Conservation (phyloP, 768 basidiomycete genomes). For the Mycena crocata region DNA sequence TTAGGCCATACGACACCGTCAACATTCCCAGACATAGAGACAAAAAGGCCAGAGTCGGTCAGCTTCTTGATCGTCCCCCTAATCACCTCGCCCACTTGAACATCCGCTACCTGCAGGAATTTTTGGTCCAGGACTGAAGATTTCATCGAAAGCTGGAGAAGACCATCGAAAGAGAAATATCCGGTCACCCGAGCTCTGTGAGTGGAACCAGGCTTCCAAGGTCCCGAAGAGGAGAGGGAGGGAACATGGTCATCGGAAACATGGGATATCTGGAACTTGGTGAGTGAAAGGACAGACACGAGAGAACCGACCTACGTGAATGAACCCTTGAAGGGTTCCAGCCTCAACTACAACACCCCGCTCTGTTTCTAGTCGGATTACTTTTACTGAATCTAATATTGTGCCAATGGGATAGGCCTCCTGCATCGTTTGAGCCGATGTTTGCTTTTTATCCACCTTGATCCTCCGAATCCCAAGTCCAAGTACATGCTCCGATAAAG, state of each 20-base stretch:
- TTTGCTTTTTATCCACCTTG: constrained; percentile 36
- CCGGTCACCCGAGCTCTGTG: constrained; percentile 92
- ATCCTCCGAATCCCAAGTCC: constrained; percentile 57
- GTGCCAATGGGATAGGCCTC: constrained; percentile 81
- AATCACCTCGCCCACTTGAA: constrained; percentile 86
- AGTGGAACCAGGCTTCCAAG: constrained; percentile 82
- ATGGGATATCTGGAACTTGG: constrained; percentile 83
- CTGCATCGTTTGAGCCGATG: constrained; percentile 49
- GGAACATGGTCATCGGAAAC: constrained; percentile 91
- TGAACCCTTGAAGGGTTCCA: constrained; percentile 75
- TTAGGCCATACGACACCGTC: constrained; percentile 95
- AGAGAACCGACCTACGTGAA: constrained; percentile 73
- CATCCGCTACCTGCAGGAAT: constrained; percentile 85
- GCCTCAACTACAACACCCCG: constrained; percentile 82
- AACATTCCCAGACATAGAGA: constrained; percentile 87
- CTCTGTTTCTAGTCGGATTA: constrained; percentile 80
- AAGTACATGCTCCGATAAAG: constrained; percentile 78
- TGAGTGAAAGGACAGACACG: constrained; percentile 27
- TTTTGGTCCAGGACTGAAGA: constrained; percentile 85
- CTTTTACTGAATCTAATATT: constrained; percentile 76
- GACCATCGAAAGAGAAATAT: constrained; percentile 85
- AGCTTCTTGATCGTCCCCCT: constrained; percentile 91
- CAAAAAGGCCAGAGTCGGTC: constrained; percentile 83
- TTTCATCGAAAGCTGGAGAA: constrained; percentile 89
- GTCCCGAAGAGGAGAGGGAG: constrained; percentile 78